Evolutionary conservation across 148 eudicot species (phyloP).

Genomic region (Silene uniflora): DNA sequence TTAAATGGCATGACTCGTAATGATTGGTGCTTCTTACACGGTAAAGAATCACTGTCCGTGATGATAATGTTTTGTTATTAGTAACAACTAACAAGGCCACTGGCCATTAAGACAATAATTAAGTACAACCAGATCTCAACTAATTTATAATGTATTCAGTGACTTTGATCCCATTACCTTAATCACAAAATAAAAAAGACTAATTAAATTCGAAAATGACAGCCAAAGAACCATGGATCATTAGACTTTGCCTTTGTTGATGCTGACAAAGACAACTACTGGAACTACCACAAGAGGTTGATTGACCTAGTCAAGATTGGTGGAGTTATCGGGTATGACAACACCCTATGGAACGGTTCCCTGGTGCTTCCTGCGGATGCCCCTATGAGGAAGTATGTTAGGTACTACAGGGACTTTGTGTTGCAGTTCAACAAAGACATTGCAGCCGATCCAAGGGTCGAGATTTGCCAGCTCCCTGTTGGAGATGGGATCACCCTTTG

Average conservation of each 20-base stretch:
- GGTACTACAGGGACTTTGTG: conserved; percentile 63
- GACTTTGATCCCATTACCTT: background rate
- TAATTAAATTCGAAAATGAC: conserved; percentile 12
- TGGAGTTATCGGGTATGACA: conserved; percentile 69
- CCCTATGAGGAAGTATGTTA: conserved; percentile 61
- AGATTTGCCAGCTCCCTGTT: conserved; percentile 65
- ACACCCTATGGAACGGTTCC: conserved; percentile 77
- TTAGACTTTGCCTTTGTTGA: conserved; percentile 66
- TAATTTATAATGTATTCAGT: background rate
- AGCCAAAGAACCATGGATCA: conserved; percentile 54
- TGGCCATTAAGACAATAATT: background rate
- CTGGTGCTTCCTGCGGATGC: conserved; percentile 61
- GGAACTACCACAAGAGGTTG: conserved; percentile 64
- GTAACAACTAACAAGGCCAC: background rate
- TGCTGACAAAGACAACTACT: conserved; percentile 72
- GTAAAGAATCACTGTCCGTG: no score
- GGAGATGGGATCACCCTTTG: conserved; percentile 70
- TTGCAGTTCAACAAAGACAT: conserved; percentile 62
- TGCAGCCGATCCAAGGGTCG: conserved; percentile 63
- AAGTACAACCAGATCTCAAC: background rate
- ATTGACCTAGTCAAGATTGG: conserved; percentile 60
- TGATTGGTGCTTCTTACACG: no score
- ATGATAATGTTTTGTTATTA: background rate
- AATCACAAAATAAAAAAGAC: background rate
- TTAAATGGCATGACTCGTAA: no score